Evolutionary conservation across 2,329 filamentous ascomycete genomes (phyloP), one percentile per base, ranked within the genome.

Genomic region (Talaromyces atroroseus): DNA sequence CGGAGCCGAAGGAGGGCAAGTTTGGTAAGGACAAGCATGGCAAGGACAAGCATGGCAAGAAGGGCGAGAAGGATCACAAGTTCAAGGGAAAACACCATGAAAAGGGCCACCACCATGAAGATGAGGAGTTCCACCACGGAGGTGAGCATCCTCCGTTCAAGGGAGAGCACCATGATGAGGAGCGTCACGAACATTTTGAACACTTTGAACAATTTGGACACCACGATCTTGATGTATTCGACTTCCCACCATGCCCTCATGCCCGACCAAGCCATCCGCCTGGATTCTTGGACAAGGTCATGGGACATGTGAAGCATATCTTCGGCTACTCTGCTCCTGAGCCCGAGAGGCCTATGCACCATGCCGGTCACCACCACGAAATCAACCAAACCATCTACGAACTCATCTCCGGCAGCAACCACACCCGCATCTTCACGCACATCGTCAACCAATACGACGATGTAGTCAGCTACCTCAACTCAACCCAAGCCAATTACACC

Each of bases 351-450:
- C n/a, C 7, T 8, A 21, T 18, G 34, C 47, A 51, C 21, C 36
- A 29, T 45, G 40, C 38, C 23, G 34, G 60, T 56, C 62, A 64
- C 46, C 62, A 64, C 46, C 65, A 75, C 56, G 69, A 77, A 59
- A 74, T 77, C 82, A 87, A 89, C 67, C 71, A 80, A 67, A 94
- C 90, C 16, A 82, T 95, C 38, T 95, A 91, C 70, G 78, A 95
- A 71, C 75, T 90, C 59, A 89, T 95, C 70, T 77, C 82, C n/a
- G 75, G 80, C 63, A 87, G 82, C 74, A 88, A 91, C 64, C 81
- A 89, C 72, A 91, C 88, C 1, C 87, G 82, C 50, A 87, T 86
- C 71, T 86, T 95, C 55, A 84, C 86, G 29, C 82, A 86, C 68
- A 76, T 90, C 16, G 82, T 95, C 62, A 80, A 87, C 60, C 80